These are phyloP conservation scores for Saturnispora diversa DNA, from an alignment of 805 yeast species.

Conservation along the genomic window DNA sequence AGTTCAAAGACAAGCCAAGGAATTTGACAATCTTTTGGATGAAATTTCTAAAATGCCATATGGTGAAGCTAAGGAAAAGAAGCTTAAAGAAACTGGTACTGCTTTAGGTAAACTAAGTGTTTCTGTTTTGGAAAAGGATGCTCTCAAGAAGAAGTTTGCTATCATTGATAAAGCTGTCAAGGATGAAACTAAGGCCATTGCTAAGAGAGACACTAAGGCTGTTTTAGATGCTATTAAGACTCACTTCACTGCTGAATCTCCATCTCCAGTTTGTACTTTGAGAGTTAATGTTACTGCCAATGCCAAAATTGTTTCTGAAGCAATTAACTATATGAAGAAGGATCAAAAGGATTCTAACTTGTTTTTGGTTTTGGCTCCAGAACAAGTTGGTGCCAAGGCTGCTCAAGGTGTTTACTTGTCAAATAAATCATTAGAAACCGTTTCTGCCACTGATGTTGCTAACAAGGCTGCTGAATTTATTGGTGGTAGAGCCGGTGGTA, in stretches of 20 bases:
- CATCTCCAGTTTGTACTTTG: conserved; percentile 54
- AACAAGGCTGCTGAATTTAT: conserved; percentile 58
- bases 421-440: conserved; percentile 54
- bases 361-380: conserved; percentile 66
- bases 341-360: conserved; percentile 66
- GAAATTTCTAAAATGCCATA: conserved; percentile 56
- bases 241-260: conserved; percentile 52
- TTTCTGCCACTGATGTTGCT: conserved; percentile 71
- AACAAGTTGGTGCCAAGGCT: conserved; percentile 51
- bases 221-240: conserved; percentile 68
- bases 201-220: conserved; percentile 79
- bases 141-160: conserved; percentile 63
- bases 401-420: conserved; percentile 94
- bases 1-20: conserved; percentile 77
- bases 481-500: conserved; percentile 99
- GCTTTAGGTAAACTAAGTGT: conserved; percentile 73
- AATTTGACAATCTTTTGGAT: conserved; percentile 54
- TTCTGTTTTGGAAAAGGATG: conserved; percentile 72
- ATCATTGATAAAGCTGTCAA: conserved; percentile 78
- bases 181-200: conserved; percentile 80
- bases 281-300: conserved; percentile 67
- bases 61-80: conserved; percentile 72
- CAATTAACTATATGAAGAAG: conserved; percentile 74
- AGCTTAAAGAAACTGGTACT: conserved; percentile 77
- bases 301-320: conserved; percentile 92